Evolutionary conservation across 2,329 filamentous ascomycete genomes (phyloP), one percentile per base, ranked within the genome.

Genomic region (Hypoxylon sp.): DNA sequence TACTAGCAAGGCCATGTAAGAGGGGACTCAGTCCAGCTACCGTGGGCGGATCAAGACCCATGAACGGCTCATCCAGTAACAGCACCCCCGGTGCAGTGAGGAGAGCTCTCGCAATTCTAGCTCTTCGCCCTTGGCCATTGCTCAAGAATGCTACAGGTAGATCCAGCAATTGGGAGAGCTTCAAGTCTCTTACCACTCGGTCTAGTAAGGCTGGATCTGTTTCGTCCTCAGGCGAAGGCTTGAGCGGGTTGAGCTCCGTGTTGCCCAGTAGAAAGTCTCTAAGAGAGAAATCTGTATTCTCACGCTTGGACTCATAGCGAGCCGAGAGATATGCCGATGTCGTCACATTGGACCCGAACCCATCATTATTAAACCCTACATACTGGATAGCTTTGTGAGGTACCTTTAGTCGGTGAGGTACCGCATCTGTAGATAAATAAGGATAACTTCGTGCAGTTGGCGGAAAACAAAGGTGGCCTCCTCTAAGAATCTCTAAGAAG

Each of bases 21-120:
- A 98, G 83, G 0, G 86, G 85, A 44, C 92, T 95, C 72, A 98
- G 82, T 1, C 87, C 87, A 11, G 87, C 84, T 11, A 93, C 87
- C 0, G 94, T 97, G 5, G 90, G 91, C 13, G 95, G 96, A 79
- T 98, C 96, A 14, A 99, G 84, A 0, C 96, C 95, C 92, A 98
- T 97, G 77, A 98, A 98, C 0, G 96, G 95, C 74, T 97, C 95
- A 80, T 99, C 96, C 2, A 97, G 84, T 57, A 98, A 84, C 67
- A 99, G 78, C 10, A 97, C 86, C 79, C 97, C 92, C 0, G 96
- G 96, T 57, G 87, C 86, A 5, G 85, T 89, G 65, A 98, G 84
- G 55, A 99, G 81, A 0, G 94, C 94, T 74, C 94, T 92, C 1
- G 94, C 96, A 72, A 99, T 97, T 68, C 93, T 89, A 6, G 95